Conservation (phyloP, 345 rosid species). For the Gossypium herbaceum region DNA sequence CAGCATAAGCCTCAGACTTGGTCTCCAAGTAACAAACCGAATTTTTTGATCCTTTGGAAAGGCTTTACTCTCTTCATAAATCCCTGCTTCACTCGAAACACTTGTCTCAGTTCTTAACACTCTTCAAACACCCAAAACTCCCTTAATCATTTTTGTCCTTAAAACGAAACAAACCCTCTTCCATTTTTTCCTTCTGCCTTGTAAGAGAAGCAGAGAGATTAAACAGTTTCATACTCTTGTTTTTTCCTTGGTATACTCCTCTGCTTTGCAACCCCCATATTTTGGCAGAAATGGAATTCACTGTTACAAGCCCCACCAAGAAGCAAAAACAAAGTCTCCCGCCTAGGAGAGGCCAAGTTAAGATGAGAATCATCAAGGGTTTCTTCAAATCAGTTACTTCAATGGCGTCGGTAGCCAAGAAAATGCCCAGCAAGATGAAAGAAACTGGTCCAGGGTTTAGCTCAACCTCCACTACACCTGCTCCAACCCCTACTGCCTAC, state of each 20-base stretch:
- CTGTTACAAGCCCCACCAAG: neutral
- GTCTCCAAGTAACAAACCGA: neutral
- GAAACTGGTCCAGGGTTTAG: neutral
- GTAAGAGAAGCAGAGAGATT: neutral
- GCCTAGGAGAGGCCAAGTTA: neutral
- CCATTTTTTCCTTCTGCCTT: neutral
- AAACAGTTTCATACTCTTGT: neutral
- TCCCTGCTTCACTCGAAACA: neutral
- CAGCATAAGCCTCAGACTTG: neutral
- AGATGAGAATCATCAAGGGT: neutral
- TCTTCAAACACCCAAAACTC: neutral
- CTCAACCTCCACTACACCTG: neutral
- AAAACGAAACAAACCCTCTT: neutral
- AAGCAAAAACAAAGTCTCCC: neutral
- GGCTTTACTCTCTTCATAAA: neutral
- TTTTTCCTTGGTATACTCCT: neutral
- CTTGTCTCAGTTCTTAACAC: neutral
- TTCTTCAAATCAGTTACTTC: neutral
- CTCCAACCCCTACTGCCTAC: constrained; percentile 3
- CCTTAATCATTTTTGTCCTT: neutral
- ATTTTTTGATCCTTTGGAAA: neutral
- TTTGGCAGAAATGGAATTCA: neutral
- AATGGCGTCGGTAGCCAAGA: neutral
- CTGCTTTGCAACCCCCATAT: neutral
- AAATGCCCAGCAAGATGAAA: neutral